phyloP scores from a whole-genome alignment of 345 rosid species.

The Noccaea caerulescens region DNA sequence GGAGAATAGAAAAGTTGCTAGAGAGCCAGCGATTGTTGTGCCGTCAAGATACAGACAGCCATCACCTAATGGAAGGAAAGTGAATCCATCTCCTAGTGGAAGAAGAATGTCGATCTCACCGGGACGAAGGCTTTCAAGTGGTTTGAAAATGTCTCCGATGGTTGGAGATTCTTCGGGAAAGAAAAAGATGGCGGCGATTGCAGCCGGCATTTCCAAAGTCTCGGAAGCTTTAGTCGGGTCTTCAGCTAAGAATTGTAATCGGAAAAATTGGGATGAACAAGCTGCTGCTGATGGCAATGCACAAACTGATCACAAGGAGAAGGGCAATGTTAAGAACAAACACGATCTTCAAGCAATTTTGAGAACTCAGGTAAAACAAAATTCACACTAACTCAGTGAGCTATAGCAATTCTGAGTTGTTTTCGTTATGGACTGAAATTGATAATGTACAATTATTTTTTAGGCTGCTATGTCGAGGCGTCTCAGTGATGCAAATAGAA shows the following conservation, averaged over 20 bases:
- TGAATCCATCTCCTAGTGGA: conserved; percentile 69
- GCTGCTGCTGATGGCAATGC: conserved; percentile 35
- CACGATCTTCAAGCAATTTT: conserved; percentile 69
- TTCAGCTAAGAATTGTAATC: conserved; percentile 47
- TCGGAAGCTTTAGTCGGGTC: conserved; percentile 70
- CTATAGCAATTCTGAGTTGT: background rate
- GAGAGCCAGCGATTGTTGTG: conserved; percentile 85
- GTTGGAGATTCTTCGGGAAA: conserved; percentile 70
- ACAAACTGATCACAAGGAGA: conserved; percentile 57
- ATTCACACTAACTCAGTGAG: background rate
- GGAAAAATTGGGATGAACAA: conserved; percentile 76
- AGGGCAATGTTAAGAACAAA: conserved; percentile 52
- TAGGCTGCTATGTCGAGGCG: conserved; percentile 95
- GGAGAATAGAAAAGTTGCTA: conserved; percentile 66
- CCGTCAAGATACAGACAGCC: conserved; percentile 94
- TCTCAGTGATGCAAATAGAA: conserved; percentile 67
- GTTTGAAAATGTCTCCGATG: conserved; percentile 69
- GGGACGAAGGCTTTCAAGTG: conserved; percentile 74
- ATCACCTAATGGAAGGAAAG: conserved; percentile 75
- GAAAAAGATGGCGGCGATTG: conserved; percentile 77
- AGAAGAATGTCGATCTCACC: conserved; percentile 84
- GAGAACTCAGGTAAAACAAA: conserved; percentile 74
- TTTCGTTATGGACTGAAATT: background rate
- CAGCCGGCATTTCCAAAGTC: conserved; percentile 69
- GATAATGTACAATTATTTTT: background rate